Conservation (phyloP, 2,329 filamentous ascomycete species). For the Aspergillus glaucus region DNA sequence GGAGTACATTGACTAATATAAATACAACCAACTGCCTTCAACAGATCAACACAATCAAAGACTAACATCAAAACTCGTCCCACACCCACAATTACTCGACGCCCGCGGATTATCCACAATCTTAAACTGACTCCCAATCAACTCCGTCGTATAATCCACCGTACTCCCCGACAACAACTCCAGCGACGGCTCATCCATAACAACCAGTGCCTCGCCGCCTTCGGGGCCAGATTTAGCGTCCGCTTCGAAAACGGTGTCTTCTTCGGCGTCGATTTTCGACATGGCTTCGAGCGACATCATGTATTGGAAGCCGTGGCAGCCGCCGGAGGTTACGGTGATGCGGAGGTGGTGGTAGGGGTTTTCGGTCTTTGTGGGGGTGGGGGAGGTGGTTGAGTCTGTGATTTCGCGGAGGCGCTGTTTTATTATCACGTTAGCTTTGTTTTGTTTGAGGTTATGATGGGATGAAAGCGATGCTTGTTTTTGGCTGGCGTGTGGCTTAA, state of each 20-base stretch:
- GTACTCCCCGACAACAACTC: slow-evolving; percentile 89
- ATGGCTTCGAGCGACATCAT: slow-evolving; percentile 71
- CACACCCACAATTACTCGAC: slow-evolving; percentile 92
- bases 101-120: slow-evolving; percentile 89
- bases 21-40: not conserved
- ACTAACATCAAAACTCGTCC: slow-evolving; percentile 95
- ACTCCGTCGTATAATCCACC: slow-evolving; percentile 91
- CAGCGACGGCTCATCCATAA: slow-evolving; percentile 80
- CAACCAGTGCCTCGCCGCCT: slow-evolving; percentile 62
- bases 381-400: slow-evolving; percentile 46
- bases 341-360: slow-evolving; percentile 83
- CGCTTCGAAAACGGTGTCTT: slow-evolving; percentile 83
- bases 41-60: slow-evolving; percentile 14
- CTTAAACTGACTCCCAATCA: slow-evolving; percentile 94
- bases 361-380: slow-evolving; percentile 29
- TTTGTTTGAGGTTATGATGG: not conserved
- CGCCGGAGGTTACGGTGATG: slow-evolving; percentile 85
- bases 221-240: slow-evolving; percentile 30
- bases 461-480: not conserved
- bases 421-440: not conserved
- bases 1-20: not conserved
- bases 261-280: slow-evolving; percentile 57
- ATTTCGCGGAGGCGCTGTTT: slow-evolving; percentile 65
- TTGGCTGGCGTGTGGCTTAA: not conserved
- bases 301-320: slow-evolving; percentile 97